phyloP scores from a whole-genome alignment of 768 basidiomycete genomes.

The Boletus rex-veris region DNA sequence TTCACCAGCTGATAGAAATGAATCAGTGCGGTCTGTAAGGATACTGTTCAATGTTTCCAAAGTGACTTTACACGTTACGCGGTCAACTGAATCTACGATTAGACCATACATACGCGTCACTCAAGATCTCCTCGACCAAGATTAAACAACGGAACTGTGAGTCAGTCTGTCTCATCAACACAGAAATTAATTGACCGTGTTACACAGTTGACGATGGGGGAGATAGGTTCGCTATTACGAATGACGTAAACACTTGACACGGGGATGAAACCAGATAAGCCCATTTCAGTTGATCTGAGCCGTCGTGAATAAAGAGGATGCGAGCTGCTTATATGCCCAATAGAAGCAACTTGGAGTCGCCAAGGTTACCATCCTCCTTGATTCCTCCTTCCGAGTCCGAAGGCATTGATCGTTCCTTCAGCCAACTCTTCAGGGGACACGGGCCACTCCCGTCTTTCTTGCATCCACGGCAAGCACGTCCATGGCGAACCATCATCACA shows the following conservation, averaged over 20 bases:
- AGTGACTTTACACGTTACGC: constrained; percentile 4
- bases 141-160: neutral
- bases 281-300: neutral
- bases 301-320: neutral
- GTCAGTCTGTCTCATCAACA: neutral
- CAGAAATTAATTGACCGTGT: neutral
- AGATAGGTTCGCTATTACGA: neutral
- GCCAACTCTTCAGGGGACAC: constrained; percentile 38
- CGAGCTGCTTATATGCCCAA: neutral
- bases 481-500: constrained; percentile 57
- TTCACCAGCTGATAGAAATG: neutral
- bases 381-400: constrained; percentile 14
- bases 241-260: neutral
- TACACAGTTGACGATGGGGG: constrained; percentile 4
- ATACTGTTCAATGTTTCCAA: neutral
- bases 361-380: neutral
- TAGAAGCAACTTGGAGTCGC: neutral
- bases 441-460: constrained; percentile 34
- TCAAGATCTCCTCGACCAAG: constrained; percentile 1
- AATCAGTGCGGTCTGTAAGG: constrained; percentile 1
- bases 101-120: constrained; percentile 1
- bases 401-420: constrained; percentile 25
- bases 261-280: neutral
- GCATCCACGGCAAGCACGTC: constrained; percentile 52
- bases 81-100: constrained; percentile 12